Evolutionary conservation across 2,329 filamentous ascomycete genomes (phyloP).

Genomic region (Rhinocladiella similis): DNA sequence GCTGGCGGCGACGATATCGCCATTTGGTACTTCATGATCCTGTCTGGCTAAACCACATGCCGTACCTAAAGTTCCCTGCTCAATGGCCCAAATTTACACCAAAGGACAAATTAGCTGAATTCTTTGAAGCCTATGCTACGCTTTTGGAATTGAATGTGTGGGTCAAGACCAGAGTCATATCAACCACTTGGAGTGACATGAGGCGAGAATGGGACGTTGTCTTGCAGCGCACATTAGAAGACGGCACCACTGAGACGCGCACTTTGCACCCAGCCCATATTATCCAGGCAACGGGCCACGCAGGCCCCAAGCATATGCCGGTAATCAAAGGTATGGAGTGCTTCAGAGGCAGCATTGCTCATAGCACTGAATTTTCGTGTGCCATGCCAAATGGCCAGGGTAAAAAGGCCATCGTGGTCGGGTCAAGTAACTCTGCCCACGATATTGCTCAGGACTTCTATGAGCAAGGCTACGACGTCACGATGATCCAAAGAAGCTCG

Average conservation of each 20-base stretch:
- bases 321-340: slow-evolving; percentile 48
- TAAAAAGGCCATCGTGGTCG: slow-evolving; percentile 65
- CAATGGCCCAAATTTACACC: slow-evolving; percentile 37
- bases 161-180: slow-evolving; percentile 28
- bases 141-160: slow-evolving; percentile 33
- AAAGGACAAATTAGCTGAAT: slow-evolving; percentile 33
- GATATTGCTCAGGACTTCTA: slow-evolving; percentile 56
- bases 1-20: slow-evolving; percentile 36
- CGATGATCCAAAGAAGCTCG: slow-evolving; percentile 54
- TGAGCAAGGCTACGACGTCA: slow-evolving; percentile 66
- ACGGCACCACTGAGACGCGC: slow-evolving; percentile 45
- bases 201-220: too few species aligned
- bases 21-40: slow-evolving; percentile 36
- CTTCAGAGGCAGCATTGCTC: slow-evolving; percentile 62
- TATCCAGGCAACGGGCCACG: slow-evolving; percentile 67
- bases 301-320: slow-evolving; percentile 60
- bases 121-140: slow-evolving; percentile 34
- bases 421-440: slow-evolving; percentile 67
- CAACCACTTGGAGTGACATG: not conserved
- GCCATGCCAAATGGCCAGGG: slow-evolving; percentile 47
- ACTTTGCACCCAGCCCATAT: slow-evolving; percentile 63
- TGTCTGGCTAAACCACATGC: slow-evolving; percentile 34
- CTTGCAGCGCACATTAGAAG: too few species aligned
- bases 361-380: slow-evolving; percentile 61
- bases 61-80: slow-evolving; percentile 35